These are phyloP conservation scores for Pseudogymnoascus sp. DNA, from an alignment of 2,329 filamentous ascomycete species.

Conservation along the genomic window DNA sequence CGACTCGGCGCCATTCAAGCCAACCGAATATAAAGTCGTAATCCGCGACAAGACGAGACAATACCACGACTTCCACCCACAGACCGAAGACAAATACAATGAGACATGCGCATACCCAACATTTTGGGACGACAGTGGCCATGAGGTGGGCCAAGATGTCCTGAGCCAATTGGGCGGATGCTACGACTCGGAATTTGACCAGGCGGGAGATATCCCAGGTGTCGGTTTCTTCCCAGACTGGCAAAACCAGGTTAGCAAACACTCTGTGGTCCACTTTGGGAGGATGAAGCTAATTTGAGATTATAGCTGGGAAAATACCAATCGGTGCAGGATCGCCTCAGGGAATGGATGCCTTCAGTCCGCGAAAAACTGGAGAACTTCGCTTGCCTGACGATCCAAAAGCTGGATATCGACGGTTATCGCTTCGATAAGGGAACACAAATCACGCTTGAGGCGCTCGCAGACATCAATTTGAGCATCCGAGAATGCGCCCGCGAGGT, in stretches of 20 bases:
- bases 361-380: conserved; percentile 49
- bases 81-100: conserved; percentile 36
- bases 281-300: conserved; percentile 55
- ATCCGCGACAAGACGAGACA: conserved; percentile 40
- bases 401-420: conserved; percentile 58
- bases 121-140: conserved; percentile 54
- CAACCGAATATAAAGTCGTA: conserved; percentile 47
- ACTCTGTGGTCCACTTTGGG: conserved; percentile 34
- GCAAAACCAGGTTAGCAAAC: conserved; percentile 2
- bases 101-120: conserved; percentile 49
- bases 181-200: conserved; percentile 52
- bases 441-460: conserved; percentile 54
- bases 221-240: background rate
- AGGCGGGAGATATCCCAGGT: conserved; percentile 37
- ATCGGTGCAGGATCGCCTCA: conserved; percentile 57
- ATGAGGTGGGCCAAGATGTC: conserved; percentile 48
- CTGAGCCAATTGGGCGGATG: conserved; percentile 12
- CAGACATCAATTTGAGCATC: conserved; percentile 48
- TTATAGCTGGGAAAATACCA: conserved; percentile 59
- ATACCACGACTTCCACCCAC: conserved; percentile 49
- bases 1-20: conserved; percentile 46
- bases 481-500: conserved; percentile 47
- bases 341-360: conserved; percentile 54
- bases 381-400: conserved; percentile 54
- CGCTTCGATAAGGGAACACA: conserved; percentile 61